Evolutionary conservation across 2,329 filamentous ascomycete genomes (phyloP).

Genomic region (Decorospora gaudefroyi): DNA sequence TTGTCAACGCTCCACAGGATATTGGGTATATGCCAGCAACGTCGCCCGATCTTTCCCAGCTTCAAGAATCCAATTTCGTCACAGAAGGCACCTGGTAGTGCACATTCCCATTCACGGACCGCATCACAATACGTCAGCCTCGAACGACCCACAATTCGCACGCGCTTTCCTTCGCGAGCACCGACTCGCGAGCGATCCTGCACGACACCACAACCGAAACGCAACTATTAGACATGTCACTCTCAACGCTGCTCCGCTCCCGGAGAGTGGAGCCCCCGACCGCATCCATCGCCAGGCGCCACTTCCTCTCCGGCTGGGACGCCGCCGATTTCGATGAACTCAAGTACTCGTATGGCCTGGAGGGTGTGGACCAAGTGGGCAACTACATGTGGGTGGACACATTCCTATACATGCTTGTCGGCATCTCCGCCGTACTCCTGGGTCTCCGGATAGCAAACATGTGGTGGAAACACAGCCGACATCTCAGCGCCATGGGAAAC

Average conservation of each 20-base stretch:
- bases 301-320: conserved; percentile 40
- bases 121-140: conserved; percentile 6
- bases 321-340: conserved; percentile 37
- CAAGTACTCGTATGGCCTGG: conserved; percentile 52
- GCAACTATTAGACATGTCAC: conserved; percentile 22
- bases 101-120: conserved; percentile 12
- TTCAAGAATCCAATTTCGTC: conserved; percentile 10
- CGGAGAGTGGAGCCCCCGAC: conserved; percentile 26
- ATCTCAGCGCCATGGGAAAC: conserved; percentile 52
- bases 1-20: conserved; percentile 29
- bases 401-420: conserved; percentile 47
- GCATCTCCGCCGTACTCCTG: conserved; percentile 46
- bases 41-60: conserved; percentile 11
- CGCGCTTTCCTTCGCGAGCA: conserved; percentile 6
- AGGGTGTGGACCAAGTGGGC: conserved; percentile 53
- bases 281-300: conserved; percentile 24
- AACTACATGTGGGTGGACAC: conserved; percentile 56
- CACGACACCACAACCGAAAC: conserved; percentile 9
- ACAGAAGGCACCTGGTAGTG: conserved; percentile 25
- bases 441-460: conserved; percentile 50
- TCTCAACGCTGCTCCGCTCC: conserved; percentile 34
- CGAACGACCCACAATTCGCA: conserved; percentile 6
- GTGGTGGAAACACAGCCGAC: conserved; percentile 52
- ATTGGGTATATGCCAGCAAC: conserved; percentile 15
- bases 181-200: conserved; percentile 10